Conservation (phyloP, 1,284 basidiomycete genomes). For the Microbotryomycetes sp. region DNA sequence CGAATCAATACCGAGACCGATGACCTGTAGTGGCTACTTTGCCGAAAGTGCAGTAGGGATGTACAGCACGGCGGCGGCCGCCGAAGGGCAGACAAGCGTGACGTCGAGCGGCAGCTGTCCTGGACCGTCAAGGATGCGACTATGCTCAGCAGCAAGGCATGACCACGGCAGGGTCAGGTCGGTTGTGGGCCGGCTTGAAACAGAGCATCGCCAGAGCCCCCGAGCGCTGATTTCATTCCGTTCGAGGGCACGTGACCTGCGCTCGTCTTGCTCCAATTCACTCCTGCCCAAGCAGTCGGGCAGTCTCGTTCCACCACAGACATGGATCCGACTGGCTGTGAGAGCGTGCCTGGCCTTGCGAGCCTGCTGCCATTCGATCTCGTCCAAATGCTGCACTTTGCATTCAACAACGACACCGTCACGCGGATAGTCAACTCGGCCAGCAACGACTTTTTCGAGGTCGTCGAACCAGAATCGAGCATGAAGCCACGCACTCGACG, state of each 20-base stretch:
- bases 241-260: not conserved
- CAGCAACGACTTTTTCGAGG: constrained; percentile 20
- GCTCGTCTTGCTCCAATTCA: not conserved
- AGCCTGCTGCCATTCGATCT: constrained; percentile 6
- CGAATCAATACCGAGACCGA: too few relatives aligned
- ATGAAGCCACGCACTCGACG: not conserved
- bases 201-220: not conserved
- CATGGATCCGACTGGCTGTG: too few relatives aligned
- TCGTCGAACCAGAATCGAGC: not conserved
- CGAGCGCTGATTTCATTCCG: not conserved
- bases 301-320: too few relatives aligned
- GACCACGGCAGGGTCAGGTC: too few relatives aligned
- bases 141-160: too few relatives aligned
- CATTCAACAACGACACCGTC: not conserved
- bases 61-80: too few relatives aligned
- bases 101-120: not conserved
- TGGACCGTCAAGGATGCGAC: too few relatives aligned
- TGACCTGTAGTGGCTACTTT: too few relatives aligned
- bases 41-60: too few relatives aligned
- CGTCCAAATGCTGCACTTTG: not conserved
- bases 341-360: too few relatives aligned
- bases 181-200: too few relatives aligned
- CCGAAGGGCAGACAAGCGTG: not conserved
- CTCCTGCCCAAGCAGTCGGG: too few relatives aligned
- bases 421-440: constrained; percentile 6